Conservation (phyloP, 257 asterid species). For the Solanum medicagineum region DNA sequence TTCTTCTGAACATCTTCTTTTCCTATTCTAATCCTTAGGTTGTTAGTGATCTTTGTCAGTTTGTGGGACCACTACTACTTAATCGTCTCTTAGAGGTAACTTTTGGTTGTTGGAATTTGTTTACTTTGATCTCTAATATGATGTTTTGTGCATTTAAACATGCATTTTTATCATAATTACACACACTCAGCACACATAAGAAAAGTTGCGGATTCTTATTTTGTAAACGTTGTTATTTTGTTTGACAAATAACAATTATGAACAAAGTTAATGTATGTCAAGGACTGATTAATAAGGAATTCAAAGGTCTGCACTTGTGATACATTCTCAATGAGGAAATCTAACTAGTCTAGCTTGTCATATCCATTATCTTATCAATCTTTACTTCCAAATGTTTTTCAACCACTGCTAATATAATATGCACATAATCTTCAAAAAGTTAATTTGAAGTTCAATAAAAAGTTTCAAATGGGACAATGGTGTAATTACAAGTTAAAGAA, state of each 20-base stretch:
- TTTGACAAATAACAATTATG: not conserved
- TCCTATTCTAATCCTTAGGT: conserved; percentile 33
- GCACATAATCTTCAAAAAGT: not conserved
- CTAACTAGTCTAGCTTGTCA: not conserved
- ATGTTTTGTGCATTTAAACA: not conserved
- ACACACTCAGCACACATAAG: not conserved
- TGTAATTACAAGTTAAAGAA: not conserved
- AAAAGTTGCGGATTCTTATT: not conserved
- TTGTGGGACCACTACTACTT: conserved; percentile 68
- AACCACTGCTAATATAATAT: not conserved
- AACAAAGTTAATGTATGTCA: not conserved
- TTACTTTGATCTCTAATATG: not conserved
- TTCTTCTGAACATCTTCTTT: not conserved
- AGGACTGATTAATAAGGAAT: not conserved
- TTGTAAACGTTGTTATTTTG: not conserved
- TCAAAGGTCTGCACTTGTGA: not conserved
- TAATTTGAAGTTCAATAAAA: not conserved
- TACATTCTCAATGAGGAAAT: not conserved
- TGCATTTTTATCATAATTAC: not conserved
- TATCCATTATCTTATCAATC: not conserved
- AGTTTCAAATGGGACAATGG: not conserved
- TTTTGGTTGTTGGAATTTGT: not conserved
- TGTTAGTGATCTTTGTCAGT: conserved; percentile 80
- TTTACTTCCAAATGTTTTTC: not conserved
- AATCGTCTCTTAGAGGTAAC: conserved; percentile 67